phyloP scores from a whole-genome alignment of 495 filamentous ascomycete genomes.

The Hypomontagnella submonticulosa region DNA sequence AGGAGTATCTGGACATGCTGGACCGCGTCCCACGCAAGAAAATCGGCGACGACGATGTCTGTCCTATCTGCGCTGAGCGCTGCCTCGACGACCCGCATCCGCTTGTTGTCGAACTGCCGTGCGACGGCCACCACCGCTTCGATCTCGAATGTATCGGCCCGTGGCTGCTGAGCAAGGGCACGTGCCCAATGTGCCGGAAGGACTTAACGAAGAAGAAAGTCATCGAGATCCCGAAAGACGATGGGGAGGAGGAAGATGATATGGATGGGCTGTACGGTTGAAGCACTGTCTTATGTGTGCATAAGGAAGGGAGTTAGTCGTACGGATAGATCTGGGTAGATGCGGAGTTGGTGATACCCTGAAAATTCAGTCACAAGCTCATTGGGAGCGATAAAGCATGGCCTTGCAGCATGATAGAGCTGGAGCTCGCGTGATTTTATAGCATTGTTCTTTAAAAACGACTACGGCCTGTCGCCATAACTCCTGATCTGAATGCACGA shows the following conservation, averaged over 20 bases:
- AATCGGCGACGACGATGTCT: conserved; percentile 74
- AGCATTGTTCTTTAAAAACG: conserved; percentile 5
- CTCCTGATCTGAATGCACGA: conserved; percentile 4
- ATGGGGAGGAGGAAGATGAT: conserved; percentile 73
- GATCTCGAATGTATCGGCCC: conserved; percentile 95
- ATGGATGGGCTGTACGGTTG: conserved; percentile 81
- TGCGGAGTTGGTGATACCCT: conserved; percentile 39
- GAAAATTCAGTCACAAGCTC: conserved; percentile 4
- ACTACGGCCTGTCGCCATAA: conserved; percentile 9
- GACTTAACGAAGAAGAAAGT: conserved; percentile 77
- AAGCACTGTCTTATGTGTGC: conserved; percentile 26
- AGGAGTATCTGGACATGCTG: conserved; percentile 82
- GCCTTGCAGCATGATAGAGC: conserved; percentile 3
- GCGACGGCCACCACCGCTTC: conserved; percentile 82
- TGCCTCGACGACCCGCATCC: conserved; percentile 84
- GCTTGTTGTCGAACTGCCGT: conserved; percentile 88
- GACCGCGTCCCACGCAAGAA: conserved; percentile 80
- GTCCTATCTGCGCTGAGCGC: conserved; percentile 86
- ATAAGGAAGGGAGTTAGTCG: not conserved
- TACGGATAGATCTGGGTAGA: conserved; percentile 7
- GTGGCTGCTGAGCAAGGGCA: conserved; percentile 89
- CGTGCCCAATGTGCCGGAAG: conserved; percentile 86
- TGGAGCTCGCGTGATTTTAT: conserved; percentile 4
- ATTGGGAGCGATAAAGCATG: conserved; percentile 4
- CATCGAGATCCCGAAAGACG: conserved; percentile 56